These are phyloP conservation scores for Pseudomassariella vexata DNA, from an alignment of 2,329 filamentous ascomycete genomes.

Conservation along the genomic window DNA sequence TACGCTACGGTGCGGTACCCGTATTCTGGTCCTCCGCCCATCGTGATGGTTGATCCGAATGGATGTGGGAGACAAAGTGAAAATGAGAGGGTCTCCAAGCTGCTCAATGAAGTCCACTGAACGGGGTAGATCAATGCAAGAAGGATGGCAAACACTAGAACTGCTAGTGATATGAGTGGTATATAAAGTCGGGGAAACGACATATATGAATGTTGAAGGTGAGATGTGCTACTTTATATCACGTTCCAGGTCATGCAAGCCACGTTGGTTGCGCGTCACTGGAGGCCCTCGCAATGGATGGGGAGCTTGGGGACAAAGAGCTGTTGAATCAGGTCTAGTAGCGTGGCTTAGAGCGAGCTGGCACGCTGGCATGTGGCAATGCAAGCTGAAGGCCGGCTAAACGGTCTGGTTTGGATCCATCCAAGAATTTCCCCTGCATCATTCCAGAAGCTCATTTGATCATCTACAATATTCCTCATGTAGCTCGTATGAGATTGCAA, in stretches of 20 bases:
- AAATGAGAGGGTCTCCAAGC: no score
- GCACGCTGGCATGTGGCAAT: slow-evolving; percentile 6
- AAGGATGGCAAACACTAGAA: slow-evolving; percentile 3
- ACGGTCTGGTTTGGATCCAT: no score
- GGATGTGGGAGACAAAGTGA: no score
- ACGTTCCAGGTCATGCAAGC: no score
- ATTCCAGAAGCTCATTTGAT: no score
- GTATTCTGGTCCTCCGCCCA: slow-evolving; percentile 36
- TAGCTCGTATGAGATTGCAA: no score
- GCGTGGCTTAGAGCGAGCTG: slow-evolving; percentile 9
- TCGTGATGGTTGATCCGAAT: slow-evolving; percentile 17
- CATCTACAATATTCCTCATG: no score
- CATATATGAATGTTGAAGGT: background rate
- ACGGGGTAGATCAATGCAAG: slow-evolving; percentile 3
- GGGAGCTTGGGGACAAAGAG: no score
- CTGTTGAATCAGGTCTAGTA: slow-evolving; percentile 6
- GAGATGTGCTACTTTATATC: slow-evolving; percentile 4
- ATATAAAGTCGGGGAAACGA: background rate
- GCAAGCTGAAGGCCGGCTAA: slow-evolving; percentile 6
- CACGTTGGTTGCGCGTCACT: no score
- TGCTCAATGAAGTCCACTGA: slow-evolving; percentile 1
- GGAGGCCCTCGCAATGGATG: slow-evolving; percentile 3
- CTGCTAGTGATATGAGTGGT: slow-evolving; percentile 1
- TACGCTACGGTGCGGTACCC: slow-evolving; percentile 66
- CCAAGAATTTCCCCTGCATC: no score